phyloP scores from a whole-genome alignment of 2,329 filamentous ascomycete genomes.

The Trichoderma sp. region DNA sequence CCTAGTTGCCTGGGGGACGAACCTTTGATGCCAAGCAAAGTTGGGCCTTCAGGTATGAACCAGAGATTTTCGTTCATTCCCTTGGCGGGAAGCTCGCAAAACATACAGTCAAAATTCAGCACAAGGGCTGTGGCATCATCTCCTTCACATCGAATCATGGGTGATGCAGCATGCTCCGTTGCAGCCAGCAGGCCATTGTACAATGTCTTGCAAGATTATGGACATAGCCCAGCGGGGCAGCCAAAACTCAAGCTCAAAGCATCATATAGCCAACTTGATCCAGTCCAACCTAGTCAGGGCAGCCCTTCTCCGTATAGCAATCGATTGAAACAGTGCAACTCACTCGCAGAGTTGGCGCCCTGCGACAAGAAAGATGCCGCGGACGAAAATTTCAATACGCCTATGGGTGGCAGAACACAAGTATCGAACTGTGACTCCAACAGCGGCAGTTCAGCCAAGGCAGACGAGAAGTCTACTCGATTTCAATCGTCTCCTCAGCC shows the following conservation, averaged over 20 bases:
- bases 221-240: conserved; percentile 31
- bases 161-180: not conserved
- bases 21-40: not conserved
- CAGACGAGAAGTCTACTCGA: not conserved
- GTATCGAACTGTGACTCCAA: not conserved
- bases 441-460: conserved; percentile 19
- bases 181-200: not conserved
- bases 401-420: not conserved
- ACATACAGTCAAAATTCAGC: conserved; percentile 37
- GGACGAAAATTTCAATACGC: not conserved
- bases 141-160: conserved; percentile 26
- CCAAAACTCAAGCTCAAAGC: conserved; percentile 43
- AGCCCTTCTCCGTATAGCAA: conserved; percentile 32
- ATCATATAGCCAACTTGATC: conserved; percentile 39
- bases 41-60: not conserved
- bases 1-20: not conserved
- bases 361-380: conserved; percentile 29
- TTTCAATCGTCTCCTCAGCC: conserved; percentile 32
- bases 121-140: conserved; percentile 36
- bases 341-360: conserved; percentile 39
- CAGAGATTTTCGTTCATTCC: not conserved
- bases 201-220: conserved; percentile 11
- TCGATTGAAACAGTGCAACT: conserved; percentile 41
- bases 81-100: conserved; percentile 5
- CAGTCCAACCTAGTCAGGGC: conserved; percentile 28